Conservation (phyloP, 139 green algal genomes). For the Diplosphaera chodatii region DNA sequence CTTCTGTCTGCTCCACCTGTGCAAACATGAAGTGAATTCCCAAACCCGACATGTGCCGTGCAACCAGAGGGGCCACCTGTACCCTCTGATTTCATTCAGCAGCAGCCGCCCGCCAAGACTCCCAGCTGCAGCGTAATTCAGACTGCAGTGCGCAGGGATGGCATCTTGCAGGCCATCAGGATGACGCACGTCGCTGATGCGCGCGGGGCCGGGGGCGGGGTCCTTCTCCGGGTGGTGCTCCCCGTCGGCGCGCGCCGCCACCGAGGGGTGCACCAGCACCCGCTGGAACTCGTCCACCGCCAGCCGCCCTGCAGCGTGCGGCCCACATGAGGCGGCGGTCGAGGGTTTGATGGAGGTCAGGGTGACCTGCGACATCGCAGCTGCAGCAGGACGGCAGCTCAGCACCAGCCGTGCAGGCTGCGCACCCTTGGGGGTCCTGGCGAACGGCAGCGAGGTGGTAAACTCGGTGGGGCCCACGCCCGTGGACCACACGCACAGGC, state of each 20-base stretch:
- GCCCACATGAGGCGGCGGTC: too few relatives aligned
- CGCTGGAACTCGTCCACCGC: slow-evolving; percentile 48
- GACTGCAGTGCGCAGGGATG: too few relatives aligned
- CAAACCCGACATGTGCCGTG: too few relatives aligned
- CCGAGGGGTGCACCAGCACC: slow-evolving; percentile 35
- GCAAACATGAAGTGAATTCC: too few relatives aligned
- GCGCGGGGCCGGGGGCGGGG: slow-evolving; percentile 3
- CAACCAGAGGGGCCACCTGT: too few relatives aligned
- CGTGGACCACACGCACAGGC: slow-evolving; percentile 85
- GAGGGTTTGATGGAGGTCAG: too few relatives aligned
- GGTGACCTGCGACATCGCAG: background rate
- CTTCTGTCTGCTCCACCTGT: background rate
- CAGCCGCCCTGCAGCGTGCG: slow-evolving; percentile 20
- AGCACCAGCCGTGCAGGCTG: too few relatives aligned
- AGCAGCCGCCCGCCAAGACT: too few relatives aligned
- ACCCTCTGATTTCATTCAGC: too few relatives aligned
- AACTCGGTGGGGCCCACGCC: slow-evolving; percentile 80
- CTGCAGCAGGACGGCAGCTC: background rate
- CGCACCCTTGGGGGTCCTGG: slow-evolving; percentile 45
- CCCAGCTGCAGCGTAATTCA: too few relatives aligned
- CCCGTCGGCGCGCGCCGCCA: slow-evolving; percentile 1
- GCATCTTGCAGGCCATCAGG: too few relatives aligned
- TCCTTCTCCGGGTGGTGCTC: background rate
- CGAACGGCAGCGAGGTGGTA: slow-evolving; percentile 69
- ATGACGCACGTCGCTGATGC: slow-evolving; percentile 7